These are phyloP conservation scores for Phaeolepiota aurea DNA, from an alignment of 768 basidiomycete genomes.

Conservation along the genomic window DNA sequence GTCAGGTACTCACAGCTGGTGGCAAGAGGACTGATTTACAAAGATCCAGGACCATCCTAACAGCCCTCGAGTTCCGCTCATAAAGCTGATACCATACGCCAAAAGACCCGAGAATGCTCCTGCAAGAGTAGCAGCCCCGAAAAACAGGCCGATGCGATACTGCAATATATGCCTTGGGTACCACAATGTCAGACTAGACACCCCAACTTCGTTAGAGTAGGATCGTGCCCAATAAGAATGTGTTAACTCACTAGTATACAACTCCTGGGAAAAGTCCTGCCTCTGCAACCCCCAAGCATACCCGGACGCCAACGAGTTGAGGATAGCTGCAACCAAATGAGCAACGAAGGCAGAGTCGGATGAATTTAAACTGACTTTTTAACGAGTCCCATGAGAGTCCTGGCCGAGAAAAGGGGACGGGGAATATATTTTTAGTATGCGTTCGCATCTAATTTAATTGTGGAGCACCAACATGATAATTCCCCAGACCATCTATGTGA, in stretches of 20 bases:
- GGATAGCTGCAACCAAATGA: slow-evolving; percentile 35
- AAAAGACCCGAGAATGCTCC: slow-evolving; percentile 57
- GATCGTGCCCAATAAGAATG: neutral
- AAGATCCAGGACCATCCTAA: slow-evolving; percentile 67
- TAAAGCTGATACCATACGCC: slow-evolving; percentile 46
- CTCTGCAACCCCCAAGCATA: slow-evolving; percentile 59
- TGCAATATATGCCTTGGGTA: slow-evolving; percentile 58
- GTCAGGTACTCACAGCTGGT: neutral
- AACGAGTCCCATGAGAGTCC: slow-evolving; percentile 61
- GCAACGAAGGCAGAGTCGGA: neutral
- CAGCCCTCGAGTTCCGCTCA: slow-evolving; percentile 36
- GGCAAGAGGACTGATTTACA: slow-evolving; percentile 22
- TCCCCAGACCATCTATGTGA: slow-evolving; percentile 51
- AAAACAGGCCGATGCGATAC: slow-evolving; percentile 54
- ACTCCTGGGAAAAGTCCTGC: slow-evolving; percentile 70
- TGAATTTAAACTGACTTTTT: slow-evolving; percentile 38
- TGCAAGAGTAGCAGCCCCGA: slow-evolving; percentile 54
- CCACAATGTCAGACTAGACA: slow-evolving; percentile 52
- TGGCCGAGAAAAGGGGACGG: slow-evolving; percentile 19
- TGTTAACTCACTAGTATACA: slow-evolving; percentile 50
- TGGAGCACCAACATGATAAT: slow-evolving; percentile 39
- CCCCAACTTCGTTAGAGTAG: too few species aligned
- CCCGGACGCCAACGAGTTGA: slow-evolving; percentile 48
- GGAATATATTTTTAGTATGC: too few species aligned
- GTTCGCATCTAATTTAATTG: too few species aligned